A percentile compares a stretch with the other conserved stretches of the same genome.
Conservation (phyloP, 2,329 filamentous ascomycete genomes). For the Botryosphaeria dothidea region DNA sequence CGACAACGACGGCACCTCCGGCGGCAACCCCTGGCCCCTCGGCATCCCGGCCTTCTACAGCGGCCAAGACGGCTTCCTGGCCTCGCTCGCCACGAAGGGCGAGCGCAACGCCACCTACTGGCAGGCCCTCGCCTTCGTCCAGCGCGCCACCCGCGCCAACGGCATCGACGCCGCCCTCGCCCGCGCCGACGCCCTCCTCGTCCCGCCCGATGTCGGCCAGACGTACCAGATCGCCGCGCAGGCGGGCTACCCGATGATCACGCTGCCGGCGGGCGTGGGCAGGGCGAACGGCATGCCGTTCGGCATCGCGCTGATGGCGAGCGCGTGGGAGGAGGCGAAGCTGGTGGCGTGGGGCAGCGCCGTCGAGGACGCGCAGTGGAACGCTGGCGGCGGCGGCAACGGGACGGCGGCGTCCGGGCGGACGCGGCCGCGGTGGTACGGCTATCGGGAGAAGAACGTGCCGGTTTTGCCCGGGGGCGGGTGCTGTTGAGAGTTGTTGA, state of each 20-base stretch:
- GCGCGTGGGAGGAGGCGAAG: constrained; percentile 60
- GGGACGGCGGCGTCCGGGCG: constrained; percentile 23
- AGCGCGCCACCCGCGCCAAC: constrained; percentile 58
- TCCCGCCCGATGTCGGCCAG: constrained; percentile 68
- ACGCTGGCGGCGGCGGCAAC: too few relatives aligned
- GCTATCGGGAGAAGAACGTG: constrained; percentile 40
- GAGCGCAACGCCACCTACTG: constrained; percentile 65
- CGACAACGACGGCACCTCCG: constrained; percentile 66
- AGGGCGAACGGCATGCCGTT: constrained; percentile 46
- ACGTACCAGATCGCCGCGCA: constrained; percentile 71
- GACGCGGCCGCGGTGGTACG: constrained; percentile 39
- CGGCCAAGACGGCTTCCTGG: constrained; percentile 71
- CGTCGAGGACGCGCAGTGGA: constrained; percentile 40
- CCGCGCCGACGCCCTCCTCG: constrained; percentile 63
- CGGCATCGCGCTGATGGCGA: constrained; percentile 53
- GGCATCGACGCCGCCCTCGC: constrained; percentile 70
- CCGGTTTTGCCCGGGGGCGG: constrained; percentile 26
- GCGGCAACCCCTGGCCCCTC: constrained; percentile 56
- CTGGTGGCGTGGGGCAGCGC: constrained; percentile 61
- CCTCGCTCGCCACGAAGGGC: constrained; percentile 62
- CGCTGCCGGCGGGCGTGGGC: constrained; percentile 62
- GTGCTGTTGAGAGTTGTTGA: not conserved
- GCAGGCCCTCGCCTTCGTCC: constrained; percentile 65
- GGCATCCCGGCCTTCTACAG: constrained; percentile 65
- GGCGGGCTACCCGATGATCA: constrained; percentile 73